Evolutionary conservation across 176 grass and related monocot genomes (phyloP), one percentile per base, ranked within the genome.

Genomic region (Triticum urartu): DNA sequence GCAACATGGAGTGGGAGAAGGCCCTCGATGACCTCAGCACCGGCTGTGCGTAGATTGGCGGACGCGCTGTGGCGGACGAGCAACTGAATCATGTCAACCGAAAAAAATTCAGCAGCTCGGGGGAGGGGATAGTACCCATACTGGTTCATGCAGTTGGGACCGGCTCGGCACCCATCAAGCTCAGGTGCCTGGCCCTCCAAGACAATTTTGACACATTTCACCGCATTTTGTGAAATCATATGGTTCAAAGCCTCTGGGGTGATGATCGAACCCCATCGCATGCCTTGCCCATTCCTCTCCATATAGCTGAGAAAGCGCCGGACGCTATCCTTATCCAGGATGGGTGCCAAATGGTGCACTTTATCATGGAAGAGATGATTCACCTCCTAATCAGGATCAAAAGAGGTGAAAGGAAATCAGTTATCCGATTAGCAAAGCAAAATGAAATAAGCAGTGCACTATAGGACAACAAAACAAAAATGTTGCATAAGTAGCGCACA

Each of bases 1-100:
- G 75, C 84, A 71, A 71, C 64, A 86, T 86, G 84, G 34, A 79
- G 84, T 9, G 75, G 84, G 45, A 86, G 84, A 13, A 86, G 75
- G 9, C 50, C 75, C 64, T 79, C 84, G 5, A 86, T 79, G 64
- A 79, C 34, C 22, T 61, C 17, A 32, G 2, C 21, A 3, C 84
- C 75, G 11, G 47, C 64, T 1, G 84, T 86, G 84, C 84, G 75
- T 79, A 79, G 10, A 71, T 79, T 86, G 18, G 84, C 75, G 0
- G 48, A 60, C 6, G 75, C 84, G 25, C 76, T 65, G 21, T 79
- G 58, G 4, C n/a, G 12, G 0, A 86, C 2, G 3, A 86, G 84
- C 75, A 86, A 79, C 45, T 86, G 68, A 25, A 86, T 69, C 84
- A 86, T 86, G 64, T 71, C 64, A 61, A 86, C 63, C 11, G 48